Base-by-base conservation (phyloP, 2,329 filamentous ascomycete species). In the Cercospora zeina region DNA sequence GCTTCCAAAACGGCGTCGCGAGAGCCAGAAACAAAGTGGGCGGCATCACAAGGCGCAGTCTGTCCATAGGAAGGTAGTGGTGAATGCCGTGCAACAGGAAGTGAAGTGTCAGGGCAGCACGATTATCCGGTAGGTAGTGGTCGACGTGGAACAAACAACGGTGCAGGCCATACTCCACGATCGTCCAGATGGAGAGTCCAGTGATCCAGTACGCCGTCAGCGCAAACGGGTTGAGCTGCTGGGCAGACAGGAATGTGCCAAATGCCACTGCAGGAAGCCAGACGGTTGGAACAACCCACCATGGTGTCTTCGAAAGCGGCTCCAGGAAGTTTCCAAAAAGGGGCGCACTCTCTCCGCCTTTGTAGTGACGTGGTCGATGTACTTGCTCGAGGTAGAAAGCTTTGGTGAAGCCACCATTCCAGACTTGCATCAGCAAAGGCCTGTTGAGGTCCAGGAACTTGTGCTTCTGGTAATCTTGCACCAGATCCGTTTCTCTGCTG, bases 1-100 rank as follows among this genome's bases (percentile, higher is more conserved):
- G 81, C 76, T 91, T 90, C 89, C 91, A 99, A 81, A 97, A 97
- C 0, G 95, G 95, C 0, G 85, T 83, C 5, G 93, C 93, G 19
- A 99, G 87, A 11, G 85, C 83, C 24, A 93, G 65, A 74, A 99
- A 97, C 3, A 99, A 82, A 0, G 91, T 85, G 0, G 95, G 95
- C 1, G 95, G 95, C 95, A 99, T 97, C 67, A 99, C 95, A 9
- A 99, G 87, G 64, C 95, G 88, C 72, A 96, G 93, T 74, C 89
- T 93, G 80, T 99, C 95, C 95, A 99, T 97, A n/a, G 95, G 95
- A 4, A 99, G 85, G 77, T 97, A 99, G 63, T 99, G 95, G 74
- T 99, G 95, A 66, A 99, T 91, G 66, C 95, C 95, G 72, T 99
- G 95, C 27, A 99, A 89, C 42, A 97, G 79, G 79, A 99, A 99